phyloP scores from a whole-genome alignment of 257 asterid species.

The Jasminum sambac region DNA sequence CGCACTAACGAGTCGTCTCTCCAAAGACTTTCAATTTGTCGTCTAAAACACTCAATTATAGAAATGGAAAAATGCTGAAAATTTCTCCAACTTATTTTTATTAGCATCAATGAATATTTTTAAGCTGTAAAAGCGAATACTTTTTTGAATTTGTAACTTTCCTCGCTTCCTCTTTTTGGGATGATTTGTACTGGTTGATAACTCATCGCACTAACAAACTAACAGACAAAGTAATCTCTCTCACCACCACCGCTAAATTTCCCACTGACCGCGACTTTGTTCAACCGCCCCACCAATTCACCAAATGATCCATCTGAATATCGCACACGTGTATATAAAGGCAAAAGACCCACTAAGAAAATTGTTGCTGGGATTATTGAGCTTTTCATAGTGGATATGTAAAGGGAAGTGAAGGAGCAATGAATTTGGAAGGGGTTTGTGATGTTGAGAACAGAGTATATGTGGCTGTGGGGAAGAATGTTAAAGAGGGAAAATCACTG shows the following conservation, averaged over 20 bases:
- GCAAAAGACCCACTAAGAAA: neutral
- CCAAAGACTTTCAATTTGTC: no score
- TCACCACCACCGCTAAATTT: conserved; percentile 24
- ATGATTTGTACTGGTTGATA: neutral
- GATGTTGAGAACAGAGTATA: conserved; percentile 42
- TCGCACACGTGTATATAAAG: neutral
- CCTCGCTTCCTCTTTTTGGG: neutral
- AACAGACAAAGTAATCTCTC: conserved; percentile 26
- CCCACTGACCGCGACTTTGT: conserved; percentile 31
- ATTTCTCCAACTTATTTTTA: no score
- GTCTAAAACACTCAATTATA: no score
- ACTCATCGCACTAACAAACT: conserved; percentile 23
- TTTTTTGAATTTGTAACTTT: conserved; percentile 18
- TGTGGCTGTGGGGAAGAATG: conserved; percentile 80
- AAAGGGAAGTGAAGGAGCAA: conserved; percentile 58
- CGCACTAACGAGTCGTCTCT: no score
- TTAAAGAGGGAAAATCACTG: conserved; percentile 63
- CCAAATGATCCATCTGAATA: conserved; percentile 23
- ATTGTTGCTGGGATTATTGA: conserved; percentile 9
- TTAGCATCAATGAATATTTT: no score
- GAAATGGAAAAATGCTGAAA: no score
- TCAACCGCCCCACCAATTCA: conserved; percentile 15
- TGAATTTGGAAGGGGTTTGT: conserved; percentile 29
- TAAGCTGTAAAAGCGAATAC: neutral
- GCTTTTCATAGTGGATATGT: conserved; percentile 15